Conservation (phyloP, 202 grass and related monocot species). For the Elaeis oleifera region DNA sequence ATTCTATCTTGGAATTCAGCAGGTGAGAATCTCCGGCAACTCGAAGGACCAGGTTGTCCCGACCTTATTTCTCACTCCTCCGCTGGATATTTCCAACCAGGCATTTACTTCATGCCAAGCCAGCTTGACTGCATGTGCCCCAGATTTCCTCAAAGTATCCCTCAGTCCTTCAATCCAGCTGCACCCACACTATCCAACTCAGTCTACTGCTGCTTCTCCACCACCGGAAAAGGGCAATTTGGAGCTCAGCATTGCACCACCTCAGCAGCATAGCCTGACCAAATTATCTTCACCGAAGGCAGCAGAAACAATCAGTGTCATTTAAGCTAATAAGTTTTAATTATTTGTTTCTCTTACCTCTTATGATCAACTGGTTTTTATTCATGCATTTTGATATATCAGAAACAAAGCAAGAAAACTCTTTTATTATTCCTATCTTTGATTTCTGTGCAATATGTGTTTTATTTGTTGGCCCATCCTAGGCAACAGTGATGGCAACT, state of each 20-base stretch:
- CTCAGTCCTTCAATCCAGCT: not conserved
- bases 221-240: not conserved
- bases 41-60: too few relatives aligned
- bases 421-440: too few relatives aligned
- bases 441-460: too few relatives aligned
- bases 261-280: not conserved
- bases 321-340: not conserved
- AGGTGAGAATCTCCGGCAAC: too few relatives aligned
- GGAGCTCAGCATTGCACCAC: slow-evolving; percentile 18
- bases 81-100: not conserved
- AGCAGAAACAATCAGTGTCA: not conserved
- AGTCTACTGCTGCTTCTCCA: not conserved
- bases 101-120: not conserved
- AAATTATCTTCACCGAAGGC: slow-evolving; percentile 1
- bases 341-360: too few relatives aligned
- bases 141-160: slow-evolving; percentile 3
- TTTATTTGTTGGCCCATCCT: too few relatives aligned
- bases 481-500: too few relatives aligned
- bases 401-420: too few relatives aligned
- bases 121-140: not conserved
- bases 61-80: too few relatives aligned
- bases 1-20: too few relatives aligned
- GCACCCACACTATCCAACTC: not conserved
- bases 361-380: too few relatives aligned
- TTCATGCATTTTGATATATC: too few relatives aligned